Base-by-base conservation (phyloP, 495 filamentous ascomycete genomes). In the Penicillium odoratum region DNA sequence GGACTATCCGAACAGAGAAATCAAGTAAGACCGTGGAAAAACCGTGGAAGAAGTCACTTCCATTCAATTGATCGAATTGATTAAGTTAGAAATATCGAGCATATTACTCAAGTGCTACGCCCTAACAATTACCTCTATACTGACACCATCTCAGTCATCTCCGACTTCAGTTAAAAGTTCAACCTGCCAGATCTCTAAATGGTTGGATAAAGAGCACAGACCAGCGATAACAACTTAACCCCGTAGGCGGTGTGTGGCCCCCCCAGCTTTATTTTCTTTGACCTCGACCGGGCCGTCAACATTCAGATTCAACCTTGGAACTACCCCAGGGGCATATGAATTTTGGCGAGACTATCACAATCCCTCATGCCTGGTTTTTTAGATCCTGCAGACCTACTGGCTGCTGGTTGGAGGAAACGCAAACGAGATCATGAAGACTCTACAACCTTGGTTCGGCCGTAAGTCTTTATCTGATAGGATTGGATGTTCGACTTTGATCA, bases 391-490 rank as follows among this genome's bases (percentile, higher is more conserved):
- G 58, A 65, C 36, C 53, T 55, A 29, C 48, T 63, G 48, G 45
- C 57, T 13, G 59, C 67, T 1, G 49, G 53, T 48, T 61, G 69
- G 50, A 71, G 57, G 48, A 77, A 77, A 62, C 62, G 74, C 44
- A 77, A 75, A 57, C 65, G 73, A 33, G 69, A 77, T 18, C 64
- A 70, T 53, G 56, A 69, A 51, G 69, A 71, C 28, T 29, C 53
- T 43, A 38, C 61, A n/a, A 56, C 59, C 25, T 48, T 69, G 28
- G 21, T 55, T 28, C 53, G 68, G 43, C 66, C 66, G 72, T 74
- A 66, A 66, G 73, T 67, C n/a, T 29, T 30, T 15, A 15, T n/a
- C 28, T 30, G 49, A 21, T 40, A 1, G 31, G 25, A 4, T 11
- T 11, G n/a, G 3, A 0, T 9, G 31, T 28, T 29, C 10, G 29